These are phyloP conservation scores for Arxiozyma bovina DNA, from an alignment of 1,139 yeast species.

Conservation along the genomic window DNA sequence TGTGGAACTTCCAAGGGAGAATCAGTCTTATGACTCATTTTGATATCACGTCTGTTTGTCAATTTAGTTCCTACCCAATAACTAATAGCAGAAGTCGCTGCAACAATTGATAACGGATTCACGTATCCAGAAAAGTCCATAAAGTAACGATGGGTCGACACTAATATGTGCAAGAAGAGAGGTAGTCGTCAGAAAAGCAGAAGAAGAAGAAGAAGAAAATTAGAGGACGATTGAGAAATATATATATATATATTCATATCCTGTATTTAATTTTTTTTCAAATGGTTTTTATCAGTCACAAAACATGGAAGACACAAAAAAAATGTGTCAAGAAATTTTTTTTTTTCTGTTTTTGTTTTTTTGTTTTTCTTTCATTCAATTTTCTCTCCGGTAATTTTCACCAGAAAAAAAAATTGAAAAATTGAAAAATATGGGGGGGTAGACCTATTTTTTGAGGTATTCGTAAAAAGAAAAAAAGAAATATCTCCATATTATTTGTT, in stretches of 20 bases:
- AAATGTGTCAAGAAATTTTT: neutral
- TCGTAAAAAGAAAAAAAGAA: no score
- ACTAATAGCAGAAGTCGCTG: slow-evolving; percentile 1
- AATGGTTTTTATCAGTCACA: neutral
- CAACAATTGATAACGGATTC: neutral
- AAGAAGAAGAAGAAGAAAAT: no score
- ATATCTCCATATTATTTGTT: no score
- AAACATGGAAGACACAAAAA: neutral
- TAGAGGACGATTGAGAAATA: neutral
- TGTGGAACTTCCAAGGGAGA: slow-evolving; percentile 4
- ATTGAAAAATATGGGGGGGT: no score
- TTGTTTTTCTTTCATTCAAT: no score
- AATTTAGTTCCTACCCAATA: neutral
- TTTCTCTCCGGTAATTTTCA: no score
- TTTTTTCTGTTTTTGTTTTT: no score
- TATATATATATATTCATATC: no score
- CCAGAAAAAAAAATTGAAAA: no score
- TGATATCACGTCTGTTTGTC: neutral
- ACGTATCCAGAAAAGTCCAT: neutral
- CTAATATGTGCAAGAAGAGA: neutral
- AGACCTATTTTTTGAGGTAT: no score
- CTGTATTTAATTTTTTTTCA: no score
- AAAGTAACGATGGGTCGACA: neutral
- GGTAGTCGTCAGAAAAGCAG: no score
- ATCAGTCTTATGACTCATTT: slow-evolving; percentile 11